phyloP scores from a whole-genome alignment of 257 asterid species.

The Solanum chilense region DNA sequence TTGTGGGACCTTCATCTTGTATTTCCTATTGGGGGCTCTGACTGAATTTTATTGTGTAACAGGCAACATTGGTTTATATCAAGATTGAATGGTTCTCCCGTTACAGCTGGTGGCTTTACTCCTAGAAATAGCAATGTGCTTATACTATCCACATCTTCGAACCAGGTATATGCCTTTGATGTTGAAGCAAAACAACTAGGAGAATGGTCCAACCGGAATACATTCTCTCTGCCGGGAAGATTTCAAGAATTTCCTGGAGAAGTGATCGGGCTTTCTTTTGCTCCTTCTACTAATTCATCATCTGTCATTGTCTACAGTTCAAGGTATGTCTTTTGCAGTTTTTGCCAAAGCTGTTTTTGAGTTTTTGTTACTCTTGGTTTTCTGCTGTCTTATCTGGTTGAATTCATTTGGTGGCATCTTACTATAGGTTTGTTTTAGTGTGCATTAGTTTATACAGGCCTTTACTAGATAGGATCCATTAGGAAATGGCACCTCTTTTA shows the following conservation, averaged over 20 bases:
- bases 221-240: constrained; percentile 71
- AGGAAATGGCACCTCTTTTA: background rate
- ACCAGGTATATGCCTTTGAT: constrained; percentile 86
- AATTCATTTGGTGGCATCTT: background rate
- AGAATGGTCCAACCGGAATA: constrained; percentile 75
- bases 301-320: constrained; percentile 84
- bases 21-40: background rate
- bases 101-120: constrained; percentile 89
- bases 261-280: constrained; percentile 90
- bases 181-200: constrained; percentile 94
- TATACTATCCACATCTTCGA: constrained; percentile 73
- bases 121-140: constrained; percentile 70
- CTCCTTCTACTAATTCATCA: constrained; percentile 59
- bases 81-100: constrained; percentile 85
- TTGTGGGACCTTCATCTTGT: background rate
- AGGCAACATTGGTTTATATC: constrained; percentile 99
- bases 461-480: background rate
- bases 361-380: background rate
- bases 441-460: background rate
- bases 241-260: constrained; percentile 98
- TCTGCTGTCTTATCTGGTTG: background rate
- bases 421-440: background rate
- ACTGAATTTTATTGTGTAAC: constrained; percentile 1
- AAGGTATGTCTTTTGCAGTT: constrained; percentile 33
- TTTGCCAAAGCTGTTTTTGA: background rate